Evolutionary conservation across 2,329 filamentous ascomycete species (phyloP), one percentile per base, ranked within the genome.

Genomic region (Chrysosporium keratinophilum): DNA sequence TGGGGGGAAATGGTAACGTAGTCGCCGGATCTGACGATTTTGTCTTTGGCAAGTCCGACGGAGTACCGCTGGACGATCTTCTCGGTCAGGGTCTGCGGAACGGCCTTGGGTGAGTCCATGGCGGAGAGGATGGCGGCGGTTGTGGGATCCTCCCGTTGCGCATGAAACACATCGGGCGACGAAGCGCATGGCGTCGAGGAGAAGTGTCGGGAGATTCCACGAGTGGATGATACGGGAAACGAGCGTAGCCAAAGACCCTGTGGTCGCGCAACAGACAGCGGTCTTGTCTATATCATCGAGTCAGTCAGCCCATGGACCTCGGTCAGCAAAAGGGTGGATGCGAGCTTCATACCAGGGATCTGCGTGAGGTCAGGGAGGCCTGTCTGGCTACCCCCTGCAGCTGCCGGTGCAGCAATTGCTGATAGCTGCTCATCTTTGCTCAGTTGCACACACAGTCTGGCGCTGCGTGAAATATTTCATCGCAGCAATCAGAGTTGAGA

Each of bases 11-110:
- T 76, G 0, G 80, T 85, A 55, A 96, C 82, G 74, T 93, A 96
- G 76, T 95, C 89, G 64, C 90, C 89, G 3, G 79, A 76, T 62
- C 78, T 79, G 63, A 95, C 86, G 54, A 78, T 74, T 72, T 95
- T 95, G 56, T 82, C 87, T 10, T 80, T 69, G 1, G 86, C 71
- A 1, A 95, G 78, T 9, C 83, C 87, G n/a, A 89, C 77, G 0
- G 88, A 79, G 69, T 95, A 84, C 14, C 78, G 73, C 68, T 96
- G 90, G 0, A 95, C 84, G 56, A 96, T 95, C 76, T 95, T 95
- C 69, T 96, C 90, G 2, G 87, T 93, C 50, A 95, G 71, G 2
- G 87, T 96, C 70, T 95, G 89, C 0, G 87, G 79, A 1, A 71
- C 69, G 15, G 63, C 62, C 7, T 58, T 54, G 34, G 55, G 50